Evolutionary conservation across 2,329 filamentous ascomycete genomes (phyloP).

Genomic region (Pestalotiopsis sp.): DNA sequence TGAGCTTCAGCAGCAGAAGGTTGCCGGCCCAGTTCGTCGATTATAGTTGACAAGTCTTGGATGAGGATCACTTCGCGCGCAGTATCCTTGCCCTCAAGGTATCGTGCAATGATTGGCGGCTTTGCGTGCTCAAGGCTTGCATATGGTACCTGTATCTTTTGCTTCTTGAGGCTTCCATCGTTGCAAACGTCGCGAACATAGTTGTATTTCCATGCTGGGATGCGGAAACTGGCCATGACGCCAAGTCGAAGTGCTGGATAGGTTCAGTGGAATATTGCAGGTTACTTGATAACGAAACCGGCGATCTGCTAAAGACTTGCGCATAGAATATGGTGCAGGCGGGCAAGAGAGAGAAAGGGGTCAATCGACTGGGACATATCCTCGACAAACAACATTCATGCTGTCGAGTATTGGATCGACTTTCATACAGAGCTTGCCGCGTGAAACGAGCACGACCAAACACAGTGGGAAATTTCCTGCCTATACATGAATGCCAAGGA

Average conservation of each 20-base stretch:
- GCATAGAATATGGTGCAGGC: neutral
- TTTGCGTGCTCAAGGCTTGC: slow-evolving; percentile 14
- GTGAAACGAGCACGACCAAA: neutral
- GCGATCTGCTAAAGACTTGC: neutral
- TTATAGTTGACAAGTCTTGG: slow-evolving; percentile 15
- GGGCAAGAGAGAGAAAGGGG: neutral
- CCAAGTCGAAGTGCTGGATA: neutral
- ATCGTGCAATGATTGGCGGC: slow-evolving; percentile 22
- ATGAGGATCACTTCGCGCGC: slow-evolving; percentile 22
- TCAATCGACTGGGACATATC: neutral
- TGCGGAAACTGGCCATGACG: slow-evolving; percentile 17
- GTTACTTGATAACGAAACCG: neutral
- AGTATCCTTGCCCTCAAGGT: slow-evolving; percentile 19
- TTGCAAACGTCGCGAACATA: slow-evolving; percentile 10
- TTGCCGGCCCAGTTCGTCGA: slow-evolving; percentile 15
- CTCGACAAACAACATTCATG: neutral
- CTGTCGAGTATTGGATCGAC: neutral
- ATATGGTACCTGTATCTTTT: slow-evolving; percentile 25
- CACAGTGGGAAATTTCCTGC: neutral
- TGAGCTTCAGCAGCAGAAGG: slow-evolving; percentile 25
- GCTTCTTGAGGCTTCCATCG: neutral
- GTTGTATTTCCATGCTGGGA: slow-evolving; percentile 27
- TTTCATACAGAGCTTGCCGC: neutral
- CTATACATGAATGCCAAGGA: neutral
- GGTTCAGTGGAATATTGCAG: neutral